phyloP scores from a whole-genome alignment of 169 alveolate genomes.

The Plasmodium adleri region DNA sequence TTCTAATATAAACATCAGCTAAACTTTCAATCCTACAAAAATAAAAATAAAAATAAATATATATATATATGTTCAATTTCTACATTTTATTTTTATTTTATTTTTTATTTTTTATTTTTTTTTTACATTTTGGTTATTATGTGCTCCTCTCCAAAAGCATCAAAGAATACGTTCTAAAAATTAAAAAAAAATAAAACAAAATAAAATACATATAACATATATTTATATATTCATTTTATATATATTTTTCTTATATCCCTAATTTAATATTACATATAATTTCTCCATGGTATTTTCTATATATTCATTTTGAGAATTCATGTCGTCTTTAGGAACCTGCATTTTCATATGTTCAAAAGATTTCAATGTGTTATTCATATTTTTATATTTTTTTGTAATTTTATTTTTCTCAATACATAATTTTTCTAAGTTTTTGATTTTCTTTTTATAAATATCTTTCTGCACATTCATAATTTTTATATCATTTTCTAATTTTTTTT shows the following conservation, averaged over 20 bases:
- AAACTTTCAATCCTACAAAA: constrained; percentile 45
- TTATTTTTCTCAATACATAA: constrained; percentile 21
- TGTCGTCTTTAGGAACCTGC: constrained; percentile 29
- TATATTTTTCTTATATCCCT: not conserved
- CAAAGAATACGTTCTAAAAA: constrained; percentile 14
- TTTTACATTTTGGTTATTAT: constrained; percentile 23
- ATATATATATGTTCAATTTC: not conserved
- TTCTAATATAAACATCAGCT: constrained; percentile 42
- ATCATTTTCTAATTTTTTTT: constrained; percentile 25
- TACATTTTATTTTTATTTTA: not conserved
- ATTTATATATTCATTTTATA: not conserved
- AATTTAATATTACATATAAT: constrained; percentile 27
- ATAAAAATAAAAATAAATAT: not conserved
- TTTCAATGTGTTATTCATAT: constrained; percentile 23
- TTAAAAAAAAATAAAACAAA: not conserved
- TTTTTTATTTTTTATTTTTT: not conserved
- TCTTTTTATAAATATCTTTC: constrained; percentile 16
- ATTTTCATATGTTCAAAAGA: constrained; percentile 12
- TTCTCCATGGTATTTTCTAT: constrained; percentile 60
- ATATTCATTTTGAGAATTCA: constrained; percentile 26
- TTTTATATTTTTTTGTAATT: constrained; percentile 23
- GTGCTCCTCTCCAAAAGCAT: constrained; percentile 16
- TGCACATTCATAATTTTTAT: constrained; percentile 17
- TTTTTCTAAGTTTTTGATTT: constrained; percentile 41
- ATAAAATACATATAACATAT: not conserved